A percentile compares a stretch with the other conserved stretches of the same genome.
These are phyloP conservation scores for Alternaria hordeiaustralica DNA, from an alignment of 2,329 filamentous ascomycete genomes.

Conservation along the genomic window DNA sequence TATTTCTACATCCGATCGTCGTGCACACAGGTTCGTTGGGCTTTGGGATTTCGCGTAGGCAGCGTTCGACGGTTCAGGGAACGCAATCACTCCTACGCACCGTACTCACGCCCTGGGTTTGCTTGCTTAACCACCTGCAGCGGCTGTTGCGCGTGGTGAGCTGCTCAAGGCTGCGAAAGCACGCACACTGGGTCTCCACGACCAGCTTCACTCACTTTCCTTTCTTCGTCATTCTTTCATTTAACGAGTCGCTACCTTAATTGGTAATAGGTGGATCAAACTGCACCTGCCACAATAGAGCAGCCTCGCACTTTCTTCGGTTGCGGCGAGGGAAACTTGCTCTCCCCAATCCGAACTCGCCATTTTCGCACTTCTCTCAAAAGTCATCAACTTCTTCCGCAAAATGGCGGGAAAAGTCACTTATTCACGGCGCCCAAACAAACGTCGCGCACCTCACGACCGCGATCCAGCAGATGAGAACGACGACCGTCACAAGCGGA, in stretches of 20 bases:
- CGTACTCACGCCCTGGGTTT: neutral
- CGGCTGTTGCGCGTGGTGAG: neutral
- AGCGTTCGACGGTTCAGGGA: neutral
- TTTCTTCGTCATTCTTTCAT: neutral
- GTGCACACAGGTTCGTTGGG: neutral
- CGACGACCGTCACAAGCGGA: conserved; percentile 22
- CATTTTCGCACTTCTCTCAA: conserved; percentile 14
- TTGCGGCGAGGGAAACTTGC: neutral
- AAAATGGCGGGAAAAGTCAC: conserved; percentile 25
- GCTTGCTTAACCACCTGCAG: neutral
- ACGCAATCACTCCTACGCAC: neutral
- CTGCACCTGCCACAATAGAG: conserved; percentile 13
- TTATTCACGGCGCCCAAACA: conserved; percentile 25
- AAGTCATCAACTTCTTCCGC: conserved; percentile 8
- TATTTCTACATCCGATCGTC: conserved; percentile 3
- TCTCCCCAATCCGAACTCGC: conserved; percentile 3
- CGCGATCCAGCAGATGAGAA: conserved; percentile 12
- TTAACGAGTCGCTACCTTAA: neutral
- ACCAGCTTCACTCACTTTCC: neutral
- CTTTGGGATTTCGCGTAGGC: neutral
- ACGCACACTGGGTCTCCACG: neutral
- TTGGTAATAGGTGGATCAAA: neutral
- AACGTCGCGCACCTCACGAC: conserved; percentile 11
- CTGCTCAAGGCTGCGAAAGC: neutral
- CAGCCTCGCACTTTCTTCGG: conserved; percentile 10